Evolutionary conservation across 2,329 filamentous ascomycete species (phyloP), one percentile per base, ranked within the genome.

Genomic region (Neofusicoccum laricinum): DNA sequence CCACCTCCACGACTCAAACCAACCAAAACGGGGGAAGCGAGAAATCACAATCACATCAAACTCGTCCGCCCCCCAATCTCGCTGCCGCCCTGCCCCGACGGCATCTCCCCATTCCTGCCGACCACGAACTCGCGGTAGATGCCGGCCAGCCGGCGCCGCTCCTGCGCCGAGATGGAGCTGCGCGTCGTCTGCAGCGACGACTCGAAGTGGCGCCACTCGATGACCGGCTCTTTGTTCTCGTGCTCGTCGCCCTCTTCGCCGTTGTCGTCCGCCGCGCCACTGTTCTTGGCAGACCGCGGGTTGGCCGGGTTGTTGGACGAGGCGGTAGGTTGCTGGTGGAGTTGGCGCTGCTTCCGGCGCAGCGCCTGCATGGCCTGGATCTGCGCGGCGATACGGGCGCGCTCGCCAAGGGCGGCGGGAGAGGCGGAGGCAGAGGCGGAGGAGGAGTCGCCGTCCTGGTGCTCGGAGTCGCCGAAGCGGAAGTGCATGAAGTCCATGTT

Each of bases 81-180:
- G 76, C 89, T 96, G 64, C 90, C 91, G 0, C 91, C 93, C 78
- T 98, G 92, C 1, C 95, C 95, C 77, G 90, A 94, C 66, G 89
- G 92, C 92, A 99, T 93, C 81, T 98, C 93, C 7, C 95, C 95
- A 76, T 93, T 97, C 69, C 95, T 85, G 0, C 93, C 93, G 3
- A 92, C 91, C 0, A 97, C 89, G 81, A 99, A 99, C 79, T 99
- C 95, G 15, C 85, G 83, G 75, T 99, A 99, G 66, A 99, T 97
- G 45, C 86, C 86, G 71, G 86, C 84, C 68, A 99, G 77, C 66
- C 94, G 82, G 67, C 80, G 83, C 71, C 88, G 85, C 79, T 99
- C 95, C 66, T 92, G 86, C 2, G 82, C 81, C 73, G 90, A 92
- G 69, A 98, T 96, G 76, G 91, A 96, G 21, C 91, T 86, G 68